Percentiles rank a stretch among this genome's conserved stretches.
Evolutionary conservation across 768 basidiomycete genomes (phyloP).

Genomic region (Inosperma sp.): DNA sequence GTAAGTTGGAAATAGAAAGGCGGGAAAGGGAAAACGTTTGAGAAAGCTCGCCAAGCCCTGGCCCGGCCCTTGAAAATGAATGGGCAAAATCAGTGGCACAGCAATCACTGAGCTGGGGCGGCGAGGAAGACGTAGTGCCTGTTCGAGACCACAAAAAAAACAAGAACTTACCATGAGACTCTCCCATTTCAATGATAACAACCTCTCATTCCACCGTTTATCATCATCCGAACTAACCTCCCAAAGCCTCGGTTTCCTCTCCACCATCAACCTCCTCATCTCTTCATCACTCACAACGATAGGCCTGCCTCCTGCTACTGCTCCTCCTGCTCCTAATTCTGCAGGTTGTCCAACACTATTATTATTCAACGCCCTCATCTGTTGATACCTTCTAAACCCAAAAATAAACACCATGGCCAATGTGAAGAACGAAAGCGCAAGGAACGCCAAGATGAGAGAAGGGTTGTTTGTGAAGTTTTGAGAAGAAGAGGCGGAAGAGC

Average conservation of each 20-base stretch:
- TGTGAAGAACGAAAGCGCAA: conserved; percentile 54
- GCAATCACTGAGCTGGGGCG: too few species aligned
- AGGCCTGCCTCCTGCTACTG: background rate
- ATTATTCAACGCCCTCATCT: conserved; percentile 7
- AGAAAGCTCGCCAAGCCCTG: too few species aligned
- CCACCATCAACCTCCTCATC: background rate
- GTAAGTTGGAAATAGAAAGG: background rate
- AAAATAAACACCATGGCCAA: conserved; percentile 46
- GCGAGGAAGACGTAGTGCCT: too few species aligned
- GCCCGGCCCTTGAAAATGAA: too few species aligned
- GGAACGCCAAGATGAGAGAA: conserved; percentile 54
- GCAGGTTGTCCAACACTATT: background rate
- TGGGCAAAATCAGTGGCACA: too few species aligned
- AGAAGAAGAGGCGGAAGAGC: conserved; percentile 13
- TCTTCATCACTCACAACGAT: background rate
- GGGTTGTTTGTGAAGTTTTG: conserved; percentile 36
- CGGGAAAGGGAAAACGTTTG: background rate
- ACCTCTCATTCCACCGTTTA: background rate
- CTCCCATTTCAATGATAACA: background rate
- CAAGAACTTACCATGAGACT: background rate
- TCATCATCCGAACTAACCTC: background rate
- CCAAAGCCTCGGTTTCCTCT: background rate
- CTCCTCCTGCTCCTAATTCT: background rate
- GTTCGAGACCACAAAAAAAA: background rate
- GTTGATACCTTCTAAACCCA: conserved; percentile 39